These are phyloP conservation scores for Ophiostoma perfectum DNA, from an alignment of 2,329 filamentous ascomycete species.

Conservation along the genomic window DNA sequence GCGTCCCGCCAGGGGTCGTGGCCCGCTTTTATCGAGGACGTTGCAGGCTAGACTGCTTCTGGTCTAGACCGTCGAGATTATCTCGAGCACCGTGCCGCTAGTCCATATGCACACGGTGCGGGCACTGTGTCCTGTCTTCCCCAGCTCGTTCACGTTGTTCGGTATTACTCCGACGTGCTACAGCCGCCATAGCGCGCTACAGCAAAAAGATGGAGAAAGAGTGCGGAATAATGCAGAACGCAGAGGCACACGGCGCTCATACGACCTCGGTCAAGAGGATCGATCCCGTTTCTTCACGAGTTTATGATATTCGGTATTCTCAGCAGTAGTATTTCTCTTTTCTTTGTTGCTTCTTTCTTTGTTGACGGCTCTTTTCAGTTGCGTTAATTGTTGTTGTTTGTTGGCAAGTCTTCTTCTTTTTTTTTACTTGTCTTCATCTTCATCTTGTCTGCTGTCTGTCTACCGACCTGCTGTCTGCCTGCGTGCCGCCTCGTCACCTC, in stretches of 20 bases:
- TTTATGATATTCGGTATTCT: background rate
- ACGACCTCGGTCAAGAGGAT: background rate
- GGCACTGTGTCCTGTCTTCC: conserved; percentile 13
- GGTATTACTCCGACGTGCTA: background rate
- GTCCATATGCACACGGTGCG: conserved; percentile 10
- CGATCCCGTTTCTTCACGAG: background rate
- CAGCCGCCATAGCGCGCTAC: background rate
- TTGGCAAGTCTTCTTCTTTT: background rate
- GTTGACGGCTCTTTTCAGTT: background rate
- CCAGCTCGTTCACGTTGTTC: background rate
- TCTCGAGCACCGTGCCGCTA: background rate
- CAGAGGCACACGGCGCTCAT: background rate
- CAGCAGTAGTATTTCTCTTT: background rate
- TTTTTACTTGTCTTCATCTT: background rate
- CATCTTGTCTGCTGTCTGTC: background rate
- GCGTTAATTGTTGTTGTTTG: background rate
- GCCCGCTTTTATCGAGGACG: background rate
- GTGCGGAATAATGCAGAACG: background rate
- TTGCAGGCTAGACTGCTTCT: background rate
- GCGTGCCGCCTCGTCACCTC: background rate
- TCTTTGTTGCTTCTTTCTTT: background rate
- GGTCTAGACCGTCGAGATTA: too few relatives aligned
- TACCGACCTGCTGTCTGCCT: background rate
- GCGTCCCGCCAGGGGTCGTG: background rate
- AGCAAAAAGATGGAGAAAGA: background rate